phyloP scores from a whole-genome alignment of 495 filamentous ascomycete genomes.

The Aspergillus mulundensis region DNA sequence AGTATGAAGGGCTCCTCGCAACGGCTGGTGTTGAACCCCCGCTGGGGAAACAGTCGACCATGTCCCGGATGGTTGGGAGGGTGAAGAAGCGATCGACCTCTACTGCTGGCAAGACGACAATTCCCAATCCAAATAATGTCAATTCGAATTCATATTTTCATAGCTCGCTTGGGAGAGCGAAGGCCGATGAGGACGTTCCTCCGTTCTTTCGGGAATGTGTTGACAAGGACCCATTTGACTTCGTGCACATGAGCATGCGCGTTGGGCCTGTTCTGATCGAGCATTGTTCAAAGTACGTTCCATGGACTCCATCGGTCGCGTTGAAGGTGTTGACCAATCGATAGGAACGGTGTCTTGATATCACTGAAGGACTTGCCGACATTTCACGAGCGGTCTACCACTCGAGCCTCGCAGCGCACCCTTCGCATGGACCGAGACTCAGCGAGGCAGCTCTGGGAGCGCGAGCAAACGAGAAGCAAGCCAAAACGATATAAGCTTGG shows the following conservation, averaged over 20 bases:
- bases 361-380: conserved; percentile 23
- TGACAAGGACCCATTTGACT: conserved; percentile 31
- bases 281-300: conserved; percentile 27
- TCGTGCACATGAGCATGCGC: conserved; percentile 38
- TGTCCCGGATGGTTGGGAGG: not conserved
- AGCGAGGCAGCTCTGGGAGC: conserved; percentile 14
- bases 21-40: not conserved
- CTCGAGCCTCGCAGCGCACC: conserved; percentile 9
- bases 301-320: too few species aligned
- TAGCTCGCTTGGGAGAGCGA: not conserved
- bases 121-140: not conserved
- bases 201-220: conserved; percentile 26
- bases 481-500: conserved; percentile 34
- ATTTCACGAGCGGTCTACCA: conserved; percentile 7
- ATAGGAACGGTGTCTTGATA: conserved; percentile 28
- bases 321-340: not conserved
- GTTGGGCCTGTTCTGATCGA: conserved; percentile 42
- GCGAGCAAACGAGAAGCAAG: conserved; percentile 9
- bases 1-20: conserved; percentile 1
- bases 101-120: not conserved
- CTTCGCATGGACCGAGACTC: conserved; percentile 1
- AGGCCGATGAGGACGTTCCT: conserved; percentile 27
- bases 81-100: conserved; percentile 1
- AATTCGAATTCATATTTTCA: not conserved
- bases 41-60: not conserved